phyloP scores from a whole-genome alignment of 2,329 filamentous ascomycete species.

The Talaromyces albobiverticillius region DNA sequence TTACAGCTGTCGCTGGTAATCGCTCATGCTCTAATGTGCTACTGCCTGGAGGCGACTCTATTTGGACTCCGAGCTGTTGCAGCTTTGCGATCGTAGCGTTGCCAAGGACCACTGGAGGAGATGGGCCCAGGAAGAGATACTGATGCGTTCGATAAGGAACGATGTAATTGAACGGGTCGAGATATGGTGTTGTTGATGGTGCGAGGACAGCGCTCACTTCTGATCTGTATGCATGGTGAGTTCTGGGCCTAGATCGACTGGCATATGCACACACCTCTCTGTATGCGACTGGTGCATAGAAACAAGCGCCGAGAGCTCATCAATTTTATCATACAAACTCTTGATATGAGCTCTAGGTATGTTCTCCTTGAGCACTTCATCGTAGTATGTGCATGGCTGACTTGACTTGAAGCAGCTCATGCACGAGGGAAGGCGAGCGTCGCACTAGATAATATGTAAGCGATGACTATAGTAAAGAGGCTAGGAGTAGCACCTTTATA shows the following conservation, averaged over 20 bases:
- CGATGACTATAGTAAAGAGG: no score
- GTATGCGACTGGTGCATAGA: neutral
- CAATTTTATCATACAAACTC: neutral
- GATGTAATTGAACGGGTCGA: neutral
- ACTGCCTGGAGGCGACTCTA: neutral
- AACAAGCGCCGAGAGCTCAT: neutral
- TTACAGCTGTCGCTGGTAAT: neutral
- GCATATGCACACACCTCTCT: neutral
- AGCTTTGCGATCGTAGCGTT: neutral
- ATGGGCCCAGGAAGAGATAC: neutral
- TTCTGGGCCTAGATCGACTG: neutral
- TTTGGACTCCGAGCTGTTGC: neutral
- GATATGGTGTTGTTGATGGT: neutral
- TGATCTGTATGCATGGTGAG: neutral
- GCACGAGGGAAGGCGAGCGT: slow-evolving; percentile 4
- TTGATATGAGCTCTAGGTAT: neutral
- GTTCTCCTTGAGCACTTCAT: neutral
- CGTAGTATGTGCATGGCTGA: neutral
- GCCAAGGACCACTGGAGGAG: neutral
- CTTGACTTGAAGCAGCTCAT: slow-evolving; percentile 5
- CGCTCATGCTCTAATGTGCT: neutral
- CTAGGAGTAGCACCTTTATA: no score
- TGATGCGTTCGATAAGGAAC: neutral
- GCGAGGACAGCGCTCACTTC: neutral
- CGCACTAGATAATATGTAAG: neutral